A percentile compares a stretch with the other conserved stretches of the same genome.
Conservation (phyloP, 2,329 filamentous ascomycete genomes). For the Fusarium sp. region DNA sequence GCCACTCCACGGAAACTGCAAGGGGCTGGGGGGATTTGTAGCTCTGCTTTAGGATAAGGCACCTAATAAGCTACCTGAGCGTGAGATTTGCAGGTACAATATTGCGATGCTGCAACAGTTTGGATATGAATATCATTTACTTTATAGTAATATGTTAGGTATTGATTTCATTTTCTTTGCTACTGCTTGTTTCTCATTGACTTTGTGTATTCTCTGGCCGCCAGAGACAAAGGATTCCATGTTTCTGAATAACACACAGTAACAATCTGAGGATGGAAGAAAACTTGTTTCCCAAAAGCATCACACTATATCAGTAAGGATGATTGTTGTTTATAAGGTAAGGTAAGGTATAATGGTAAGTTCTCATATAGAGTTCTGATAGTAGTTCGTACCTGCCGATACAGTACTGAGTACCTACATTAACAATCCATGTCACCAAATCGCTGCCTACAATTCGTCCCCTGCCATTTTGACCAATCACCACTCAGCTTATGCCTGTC, state of each 20-base stretch:
- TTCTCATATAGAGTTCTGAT: background rate
- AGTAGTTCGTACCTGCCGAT: background rate
- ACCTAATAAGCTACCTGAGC: background rate
- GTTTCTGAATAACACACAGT: background rate
- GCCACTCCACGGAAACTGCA: conserved; percentile 2
- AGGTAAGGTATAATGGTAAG: background rate
- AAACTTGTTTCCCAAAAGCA: background rate
- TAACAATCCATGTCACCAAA: background rate
- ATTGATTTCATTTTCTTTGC: background rate
- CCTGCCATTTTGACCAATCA: conserved; percentile 19
- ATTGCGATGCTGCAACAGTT: background rate
- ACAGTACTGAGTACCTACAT: background rate
- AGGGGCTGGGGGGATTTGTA: background rate
- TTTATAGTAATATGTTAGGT: background rate
- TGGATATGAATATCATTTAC: background rate
- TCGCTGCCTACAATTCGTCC: background rate
- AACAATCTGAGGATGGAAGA: background rate
- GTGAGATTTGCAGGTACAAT: background rate
- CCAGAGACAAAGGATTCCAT: background rate
- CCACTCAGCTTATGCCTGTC: conserved; percentile 3
- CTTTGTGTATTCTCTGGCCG: background rate
- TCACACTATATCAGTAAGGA: background rate
- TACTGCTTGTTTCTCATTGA: background rate
- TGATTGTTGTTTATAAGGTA: background rate
- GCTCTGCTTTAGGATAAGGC: conserved; percentile 33